These are phyloP conservation scores for Ceratonia siliqua DNA, from an alignment of 306 rosid genomes.

Conservation along the genomic window DNA sequence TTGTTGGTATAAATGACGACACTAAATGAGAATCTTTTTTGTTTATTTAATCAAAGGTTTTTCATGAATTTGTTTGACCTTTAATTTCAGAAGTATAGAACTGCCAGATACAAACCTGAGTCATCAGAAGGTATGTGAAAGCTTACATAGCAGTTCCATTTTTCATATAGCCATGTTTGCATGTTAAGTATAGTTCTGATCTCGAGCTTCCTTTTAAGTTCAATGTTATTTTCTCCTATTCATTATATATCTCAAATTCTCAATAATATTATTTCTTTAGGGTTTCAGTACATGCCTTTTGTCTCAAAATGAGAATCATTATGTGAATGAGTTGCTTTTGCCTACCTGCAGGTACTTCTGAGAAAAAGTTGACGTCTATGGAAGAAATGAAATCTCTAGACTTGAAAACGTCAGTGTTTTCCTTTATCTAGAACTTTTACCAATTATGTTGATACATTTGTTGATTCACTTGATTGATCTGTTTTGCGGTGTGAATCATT, in stretches of 20 bases:
- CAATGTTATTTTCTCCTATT: not conserved
- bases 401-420: conserved; percentile 62
- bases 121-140: conserved; percentile 70
- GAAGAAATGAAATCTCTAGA: conserved; percentile 75
- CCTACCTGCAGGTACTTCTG: conserved; percentile 59
- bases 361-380: conserved; percentile 45
- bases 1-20: conserved; percentile 20
- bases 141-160: conserved; percentile 30
- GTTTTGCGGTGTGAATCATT: not conserved
- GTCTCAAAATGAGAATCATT: conserved; percentile 8
- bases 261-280: not conserved
- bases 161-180: conserved; percentile 23
- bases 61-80: not conserved
- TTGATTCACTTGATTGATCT: not conserved
- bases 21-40: not conserved
- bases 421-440: not conserved
- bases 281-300: conserved; percentile 1
- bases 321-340: conserved; percentile 34
- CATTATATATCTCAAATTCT: not conserved
- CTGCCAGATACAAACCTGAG: conserved; percentile 93
- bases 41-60: not conserved
- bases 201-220: not conserved
- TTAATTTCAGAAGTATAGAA: conserved; percentile 83
- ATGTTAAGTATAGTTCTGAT: not conserved
- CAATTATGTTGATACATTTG: not conserved